Evolutionary conservation across 2,329 filamentous ascomycete genomes (phyloP), one percentile per base, ranked within the genome.

Genomic region (Leptographium radiaticola): DNA sequence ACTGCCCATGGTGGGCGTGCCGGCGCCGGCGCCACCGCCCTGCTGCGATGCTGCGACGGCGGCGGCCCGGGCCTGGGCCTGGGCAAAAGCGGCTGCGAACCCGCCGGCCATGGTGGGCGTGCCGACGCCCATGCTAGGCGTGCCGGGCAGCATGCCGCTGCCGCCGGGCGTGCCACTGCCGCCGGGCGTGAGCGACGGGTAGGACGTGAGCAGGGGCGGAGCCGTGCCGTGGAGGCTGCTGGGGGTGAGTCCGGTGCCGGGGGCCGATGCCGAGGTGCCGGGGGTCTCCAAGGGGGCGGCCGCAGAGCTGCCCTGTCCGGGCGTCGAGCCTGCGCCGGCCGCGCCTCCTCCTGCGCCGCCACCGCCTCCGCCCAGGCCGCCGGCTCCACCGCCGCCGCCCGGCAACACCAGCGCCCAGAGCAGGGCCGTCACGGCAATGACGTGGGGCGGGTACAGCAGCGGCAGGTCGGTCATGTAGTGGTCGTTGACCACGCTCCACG

Each of bases 391-490:
- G 58, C 53, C 10, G 76, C n/a, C 75, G 0, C 87, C 87, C 53
- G 87, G 81, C 40, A 95, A 78, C 6, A 93, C 86, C n/a, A 95
- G 77, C 1, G 88, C 84, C 8, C 95, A 75, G 55, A 95, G 80
- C 56, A 95, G 85, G 8, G 89, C 86, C 38, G 89, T 90, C 43
- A 95, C 79, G n/a, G 89, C 89, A 54, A 95, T 83, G 49, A 88
- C 77, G 63, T 95, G 89, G n/a, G 90, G 90, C 13, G 89, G 77
- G 63, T 89, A 86, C 0, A 94, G 75, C 15, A 96, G 74, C 2
- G 88, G 87, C n/a, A 95, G 74, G 65, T 96, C 90, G 9, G 90
- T 95, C 69, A 94, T 84, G 70, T 88, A 95, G 66, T 88, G 86
- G 66, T 96, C 90, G 69, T 95, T 96, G 65, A 95, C 84, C 57